A percentile compares a stretch with the other conserved stretches of the same genome.
These are phyloP conservation scores for Pleurotus platypus DNA, from an alignment of 768 basidiomycete genomes.

Conservation along the genomic window DNA sequence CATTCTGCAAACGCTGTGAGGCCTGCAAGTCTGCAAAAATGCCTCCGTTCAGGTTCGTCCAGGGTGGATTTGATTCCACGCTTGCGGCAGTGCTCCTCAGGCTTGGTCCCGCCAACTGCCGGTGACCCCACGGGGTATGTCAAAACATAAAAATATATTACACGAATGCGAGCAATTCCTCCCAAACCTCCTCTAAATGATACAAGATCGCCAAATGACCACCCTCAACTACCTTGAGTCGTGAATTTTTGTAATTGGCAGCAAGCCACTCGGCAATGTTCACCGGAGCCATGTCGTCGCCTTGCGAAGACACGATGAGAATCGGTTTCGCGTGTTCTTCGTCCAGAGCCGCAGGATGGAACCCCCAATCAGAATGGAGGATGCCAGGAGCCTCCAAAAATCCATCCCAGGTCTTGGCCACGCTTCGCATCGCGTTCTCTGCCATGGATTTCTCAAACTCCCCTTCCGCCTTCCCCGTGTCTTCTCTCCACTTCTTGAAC, in stretches of 20 bases:
- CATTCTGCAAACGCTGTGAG: neutral
- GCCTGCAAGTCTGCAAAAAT: neutral
- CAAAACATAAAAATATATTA: neutral
- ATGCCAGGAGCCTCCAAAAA: slow-evolving; percentile 30
- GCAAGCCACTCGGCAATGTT: slow-evolving; percentile 34
- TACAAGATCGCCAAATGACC: slow-evolving; percentile 38
- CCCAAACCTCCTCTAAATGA: slow-evolving; percentile 34
- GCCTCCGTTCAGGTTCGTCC: neutral
- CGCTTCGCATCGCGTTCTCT: slow-evolving; percentile 32
- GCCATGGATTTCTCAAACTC: slow-evolving; percentile 34
- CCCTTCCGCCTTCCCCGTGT: slow-evolving; percentile 32
- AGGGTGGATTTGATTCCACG: neutral
- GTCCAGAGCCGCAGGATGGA: slow-evolving; percentile 34
- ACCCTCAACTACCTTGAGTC: slow-evolving; percentile 29
- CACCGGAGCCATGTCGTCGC: slow-evolving; percentile 30
- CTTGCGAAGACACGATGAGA: slow-evolving; percentile 28
- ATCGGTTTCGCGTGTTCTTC: slow-evolving; percentile 35
- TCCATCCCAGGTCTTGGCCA: slow-evolving; percentile 40
- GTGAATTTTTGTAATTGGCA: slow-evolving; percentile 34
- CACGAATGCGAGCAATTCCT: slow-evolving; percentile 15
- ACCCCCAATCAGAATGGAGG: slow-evolving; percentile 42
- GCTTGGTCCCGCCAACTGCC: too few species aligned
- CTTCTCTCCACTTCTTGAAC: slow-evolving; percentile 35
- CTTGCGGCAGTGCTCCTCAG: neutral
- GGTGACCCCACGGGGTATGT: neutral